phyloP scores from a whole-genome alignment of 352 stramenopile species.

The Thalassiosira mediterranea region DNA sequence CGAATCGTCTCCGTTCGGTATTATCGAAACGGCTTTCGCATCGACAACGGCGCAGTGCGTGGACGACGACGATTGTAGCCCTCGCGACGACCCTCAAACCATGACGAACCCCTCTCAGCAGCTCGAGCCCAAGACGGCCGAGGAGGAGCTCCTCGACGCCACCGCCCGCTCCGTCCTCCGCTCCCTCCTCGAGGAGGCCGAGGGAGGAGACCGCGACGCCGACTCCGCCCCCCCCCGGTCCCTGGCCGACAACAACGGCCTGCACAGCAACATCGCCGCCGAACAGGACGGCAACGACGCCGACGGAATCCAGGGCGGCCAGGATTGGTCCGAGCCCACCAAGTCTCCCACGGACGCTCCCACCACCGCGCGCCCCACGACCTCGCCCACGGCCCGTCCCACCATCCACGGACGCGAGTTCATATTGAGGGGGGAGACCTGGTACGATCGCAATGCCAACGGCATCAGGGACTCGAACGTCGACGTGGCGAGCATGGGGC shows the following conservation, averaged over 20 bases:
- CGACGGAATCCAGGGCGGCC: constrained; percentile 8
- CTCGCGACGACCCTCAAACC: too few relatives aligned
- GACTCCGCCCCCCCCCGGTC: not conserved
- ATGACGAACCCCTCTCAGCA: too few relatives aligned
- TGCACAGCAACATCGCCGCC: not conserved
- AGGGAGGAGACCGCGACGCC: not conserved
- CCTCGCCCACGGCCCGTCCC: not conserved
- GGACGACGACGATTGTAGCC: too few relatives aligned
- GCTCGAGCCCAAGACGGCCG: too few relatives aligned
- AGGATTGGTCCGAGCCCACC: constrained; percentile 1
- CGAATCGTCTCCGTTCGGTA: too few relatives aligned
- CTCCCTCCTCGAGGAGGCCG: not conserved
- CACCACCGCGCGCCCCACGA: not conserved
- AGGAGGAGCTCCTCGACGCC: too few relatives aligned
- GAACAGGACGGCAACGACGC: constrained; percentile 12
- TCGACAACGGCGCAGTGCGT: too few relatives aligned
- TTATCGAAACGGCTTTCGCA: too few relatives aligned
- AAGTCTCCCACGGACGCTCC: not conserved
- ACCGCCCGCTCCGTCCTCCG: too few relatives aligned
- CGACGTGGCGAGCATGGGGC: not conserved
- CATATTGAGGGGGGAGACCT: constrained; percentile 6
- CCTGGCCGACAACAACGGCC: not conserved
- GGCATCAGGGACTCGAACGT: constrained; percentile 25
- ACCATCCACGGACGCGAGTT: not conserved
- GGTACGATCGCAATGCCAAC: constrained; percentile 35